Base-by-base conservation (phyloP, 148 eudicot genomes). In the Pouteria glomerata region DNA sequence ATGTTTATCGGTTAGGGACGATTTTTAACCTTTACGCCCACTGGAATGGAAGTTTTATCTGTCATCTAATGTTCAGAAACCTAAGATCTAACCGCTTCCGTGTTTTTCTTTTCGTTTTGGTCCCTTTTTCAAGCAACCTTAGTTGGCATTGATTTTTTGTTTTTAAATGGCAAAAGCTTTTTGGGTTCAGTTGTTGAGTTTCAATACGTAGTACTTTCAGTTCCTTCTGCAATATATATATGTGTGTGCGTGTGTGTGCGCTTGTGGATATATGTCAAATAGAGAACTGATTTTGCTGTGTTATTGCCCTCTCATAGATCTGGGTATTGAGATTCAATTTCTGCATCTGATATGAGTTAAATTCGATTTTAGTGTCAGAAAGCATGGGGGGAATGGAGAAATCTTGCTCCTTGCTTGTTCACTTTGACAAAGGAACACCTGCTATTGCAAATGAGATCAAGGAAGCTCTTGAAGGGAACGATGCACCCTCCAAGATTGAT, bases 401-500 rank as follows among this genome's bases (percentile, higher is more conserved):
- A 70, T 80, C 81, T 29, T 82, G 86, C 51, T 76, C 89, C 7
- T 64, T 85, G 18, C 58, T 83, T 74, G 82, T 85, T 48, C 82
- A 83, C 42, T 83, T 85, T 72, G 89, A 85, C 71, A 83, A 85
- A 82, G 84, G 89, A n/a, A 85, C 86, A 12, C 89, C 86, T 3
- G 86, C 89, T 4, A 76, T 83, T 44, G 89, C 86, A 1, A 85
- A 85, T 74, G 89, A 83, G 86, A 82, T 83, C 76, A 85, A 83
- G 71, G 89, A 85, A 75, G 89, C 89, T n/a, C 72, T 85, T 55
- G 89, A 85, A 59, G 86, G 89, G 15, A 78, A 78, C 24, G 89
- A 85, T 55, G 79, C 80, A 44, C 64, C 74, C 13, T 79, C 79
- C 0, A 85, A 85, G 72, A 77, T 80, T 4, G 86, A 83, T 45